Evolutionary conservation across 2,329 filamentous ascomycete species (phyloP), one percentile per base, ranked within the genome.

Genomic region (Hysterium pulicare): DNA sequence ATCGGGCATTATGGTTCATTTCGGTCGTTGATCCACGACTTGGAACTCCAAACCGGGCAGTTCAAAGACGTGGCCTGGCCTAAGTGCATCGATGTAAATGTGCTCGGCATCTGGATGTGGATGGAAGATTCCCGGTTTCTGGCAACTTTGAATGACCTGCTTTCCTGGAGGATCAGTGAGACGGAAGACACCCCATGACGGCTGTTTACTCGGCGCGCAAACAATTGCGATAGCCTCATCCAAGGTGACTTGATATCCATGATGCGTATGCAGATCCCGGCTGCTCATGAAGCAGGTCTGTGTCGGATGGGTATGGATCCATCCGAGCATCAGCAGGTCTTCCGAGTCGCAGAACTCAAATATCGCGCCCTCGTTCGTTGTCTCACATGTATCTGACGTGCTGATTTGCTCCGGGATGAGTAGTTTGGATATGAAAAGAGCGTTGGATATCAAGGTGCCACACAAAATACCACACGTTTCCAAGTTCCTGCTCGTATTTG

Each of bases 231-330:
- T 90, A 56, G 88, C 94, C 73, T 98, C 93, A 1, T 90, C 85
- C 69, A 97, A 80, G 89, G 96, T 96, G 46, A 93, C 83, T 68
- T 98, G 93, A 64, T 96, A 97, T 9, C 90, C 90, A 3, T 84
- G 84, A 61, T 95, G 91, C 0, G 94, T 98, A 62, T 98, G 93
- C 52, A 97, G 64, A 61, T 98, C 93, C 38, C 91, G 77, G 37
- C 86, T 93, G 62, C 89, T 95, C 87, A 98, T 94, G 65, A 98
- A 98, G 67, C 93, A 98, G 0, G 89, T 94, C 70, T 98, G 93
- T 0, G 86, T 89, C 0, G 93, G 93, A 64, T 98, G 93, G 0
- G 93, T 98, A 63, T 98, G 93, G 47, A 98, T 98, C 93, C 93
- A 98, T 30, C 91, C 91, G 4, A 95, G 77, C 40, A 95, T 82